Conservation (phyloP, 2,329 filamentous ascomycete genomes). For the Talaromyces pinophilus region DNA sequence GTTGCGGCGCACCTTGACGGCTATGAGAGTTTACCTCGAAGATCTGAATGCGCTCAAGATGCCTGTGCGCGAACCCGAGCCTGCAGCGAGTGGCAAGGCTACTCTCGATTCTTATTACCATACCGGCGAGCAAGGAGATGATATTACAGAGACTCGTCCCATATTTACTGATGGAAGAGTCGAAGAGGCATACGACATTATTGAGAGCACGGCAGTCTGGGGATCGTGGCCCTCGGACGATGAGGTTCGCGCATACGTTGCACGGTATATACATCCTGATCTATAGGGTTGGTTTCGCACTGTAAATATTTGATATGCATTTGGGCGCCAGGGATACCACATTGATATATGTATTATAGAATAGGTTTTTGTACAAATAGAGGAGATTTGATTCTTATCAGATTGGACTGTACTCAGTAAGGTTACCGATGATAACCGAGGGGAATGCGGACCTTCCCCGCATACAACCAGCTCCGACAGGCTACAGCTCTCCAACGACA, state of each 20-base stretch:
- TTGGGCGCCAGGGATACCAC: constrained; percentile 18
- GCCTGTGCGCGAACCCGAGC: neutral
- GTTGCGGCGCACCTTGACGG: constrained; percentile 44
- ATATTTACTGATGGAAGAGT: constrained; percentile 33
- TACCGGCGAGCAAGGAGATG: neutral
- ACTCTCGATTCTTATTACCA: neutral
- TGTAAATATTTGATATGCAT: constrained; percentile 6
- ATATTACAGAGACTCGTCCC: constrained; percentile 12
- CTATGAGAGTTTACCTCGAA: constrained; percentile 45
- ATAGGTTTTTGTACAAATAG: constrained; percentile 2
- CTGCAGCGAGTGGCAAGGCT: neutral
- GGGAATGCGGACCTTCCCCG: neutral
- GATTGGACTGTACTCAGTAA: neutral
- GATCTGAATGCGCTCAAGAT: constrained; percentile 30
- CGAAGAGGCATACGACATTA: constrained; percentile 41
- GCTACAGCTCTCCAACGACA: neutral
- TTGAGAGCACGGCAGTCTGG: constrained; percentile 39
- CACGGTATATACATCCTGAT: constrained; percentile 20
- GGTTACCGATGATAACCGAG: constrained; percentile 16
- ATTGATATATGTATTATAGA: constrained; percentile 2
- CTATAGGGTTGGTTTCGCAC: neutral
- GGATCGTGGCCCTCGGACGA: constrained; percentile 45
- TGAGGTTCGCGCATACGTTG: constrained; percentile 42
- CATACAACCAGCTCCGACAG: neutral
- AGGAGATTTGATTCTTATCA: neutral